phyloP scores from a whole-genome alignment of 1,284 basidiomycete species.

The Cystobasidiaceae sp. region DNA sequence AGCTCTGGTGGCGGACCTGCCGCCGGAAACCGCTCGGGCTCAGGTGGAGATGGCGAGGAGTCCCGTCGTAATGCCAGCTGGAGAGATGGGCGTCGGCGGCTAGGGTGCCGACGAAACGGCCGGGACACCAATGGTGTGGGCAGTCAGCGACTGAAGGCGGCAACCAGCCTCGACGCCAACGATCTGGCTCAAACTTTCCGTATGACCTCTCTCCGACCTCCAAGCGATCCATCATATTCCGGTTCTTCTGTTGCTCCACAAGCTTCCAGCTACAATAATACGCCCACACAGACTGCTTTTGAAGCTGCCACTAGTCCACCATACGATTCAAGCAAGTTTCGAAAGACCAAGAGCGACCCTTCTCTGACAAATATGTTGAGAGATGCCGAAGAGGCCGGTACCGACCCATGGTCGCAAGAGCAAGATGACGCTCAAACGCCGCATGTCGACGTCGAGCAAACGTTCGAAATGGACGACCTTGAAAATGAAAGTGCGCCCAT shows the following conservation, averaged over 20 bases:
- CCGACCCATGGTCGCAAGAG: constrained; percentile 55
- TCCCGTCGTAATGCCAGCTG: constrained; percentile 39
- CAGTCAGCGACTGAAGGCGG: constrained; percentile 9
- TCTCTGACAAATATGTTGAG: constrained; percentile 24
- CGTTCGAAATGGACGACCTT: constrained; percentile 52
- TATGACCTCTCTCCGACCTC: not conserved
- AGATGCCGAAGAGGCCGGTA: constrained; percentile 50
- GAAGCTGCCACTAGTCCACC: not conserved
- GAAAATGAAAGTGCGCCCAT: constrained; percentile 33
- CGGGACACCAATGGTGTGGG: not conserved
- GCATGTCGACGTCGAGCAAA: constrained; percentile 44
- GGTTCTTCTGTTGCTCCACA: constrained; percentile 6
- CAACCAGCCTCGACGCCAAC: constrained; percentile 18
- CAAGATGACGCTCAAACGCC: not conserved
- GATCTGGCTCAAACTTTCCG: constrained; percentile 6
- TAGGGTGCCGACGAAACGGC: not conserved
- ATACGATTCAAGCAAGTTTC: constrained; percentile 6
- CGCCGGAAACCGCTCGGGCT: too few species aligned
- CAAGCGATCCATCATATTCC: not conserved
- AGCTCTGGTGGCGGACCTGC: not conserved
- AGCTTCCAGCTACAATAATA: constrained; percentile 21
- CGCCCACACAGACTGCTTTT: not conserved
- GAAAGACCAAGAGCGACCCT: constrained; percentile 28
- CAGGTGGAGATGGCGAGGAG: not conserved
- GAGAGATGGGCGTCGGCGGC: constrained; percentile 19